These are phyloP conservation scores for Lobosporangium transversale DNA, from an alignment of 192 early-diverging fungal species.

Conservation along the genomic window DNA sequence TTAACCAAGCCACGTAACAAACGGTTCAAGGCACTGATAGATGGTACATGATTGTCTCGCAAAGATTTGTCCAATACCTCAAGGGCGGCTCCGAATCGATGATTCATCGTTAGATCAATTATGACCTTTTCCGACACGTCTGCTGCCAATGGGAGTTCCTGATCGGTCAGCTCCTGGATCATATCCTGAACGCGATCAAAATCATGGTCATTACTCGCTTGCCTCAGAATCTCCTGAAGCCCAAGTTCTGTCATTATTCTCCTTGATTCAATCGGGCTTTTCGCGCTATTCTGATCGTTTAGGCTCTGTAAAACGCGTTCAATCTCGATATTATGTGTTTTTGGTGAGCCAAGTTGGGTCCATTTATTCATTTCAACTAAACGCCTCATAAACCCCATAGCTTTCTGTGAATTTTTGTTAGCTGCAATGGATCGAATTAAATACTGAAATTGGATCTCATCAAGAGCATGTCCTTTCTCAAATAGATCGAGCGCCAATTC, in stretches of 20 bases:
- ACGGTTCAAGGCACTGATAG: constrained; percentile 22
- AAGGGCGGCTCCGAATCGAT: constrained; percentile 14
- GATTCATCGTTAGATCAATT: constrained; percentile 1
- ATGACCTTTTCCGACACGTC: constrained; percentile 14
- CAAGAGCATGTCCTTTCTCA: constrained; percentile 15
- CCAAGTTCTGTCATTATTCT: constrained; percentile 20
- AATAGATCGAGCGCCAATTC: constrained; percentile 16
- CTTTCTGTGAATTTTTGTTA: neutral
- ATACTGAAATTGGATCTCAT: constrained; percentile 16
- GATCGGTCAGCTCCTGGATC: constrained; percentile 15
- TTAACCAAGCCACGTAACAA: constrained; percentile 20
- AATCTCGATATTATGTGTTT: too few relatives aligned
- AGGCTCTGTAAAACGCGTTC: neutral
- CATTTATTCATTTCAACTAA: constrained; percentile 13
- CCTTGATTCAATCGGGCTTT: neutral
- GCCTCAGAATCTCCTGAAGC: constrained; percentile 26
- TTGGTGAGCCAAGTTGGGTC: neutral
- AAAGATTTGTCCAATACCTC: constrained; percentile 10
- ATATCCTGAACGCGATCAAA: constrained; percentile 17
- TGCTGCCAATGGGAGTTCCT: neutral
- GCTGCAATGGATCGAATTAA: constrained; percentile 19
- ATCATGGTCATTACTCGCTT: constrained; percentile 8
- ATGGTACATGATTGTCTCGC: constrained; percentile 25
- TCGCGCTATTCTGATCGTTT: constrained; percentile 5
- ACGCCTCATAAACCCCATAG: constrained; percentile 18